Conservation (phyloP, 768 basidiomycete genomes). For the Russula sp. region DNA sequence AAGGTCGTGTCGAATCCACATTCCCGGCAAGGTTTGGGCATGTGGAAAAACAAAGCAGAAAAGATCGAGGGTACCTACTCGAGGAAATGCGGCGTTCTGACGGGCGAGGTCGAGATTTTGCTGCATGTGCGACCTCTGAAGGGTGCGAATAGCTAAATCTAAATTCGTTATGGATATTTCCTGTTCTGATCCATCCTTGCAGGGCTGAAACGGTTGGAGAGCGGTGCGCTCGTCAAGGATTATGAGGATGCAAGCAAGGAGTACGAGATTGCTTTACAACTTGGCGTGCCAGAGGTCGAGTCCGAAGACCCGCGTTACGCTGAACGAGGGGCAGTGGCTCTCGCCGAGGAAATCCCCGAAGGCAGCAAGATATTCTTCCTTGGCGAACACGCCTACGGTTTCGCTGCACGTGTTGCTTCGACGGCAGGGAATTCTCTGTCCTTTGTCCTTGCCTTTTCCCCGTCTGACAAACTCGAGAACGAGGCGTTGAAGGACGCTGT, state of each 20-base stretch:
- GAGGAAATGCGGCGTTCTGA: conserved; percentile 82
- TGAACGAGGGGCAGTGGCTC: conserved; percentile 73
- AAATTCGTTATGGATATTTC: not conserved
- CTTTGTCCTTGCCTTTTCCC: conserved; percentile 89
- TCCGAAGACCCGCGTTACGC: conserved; percentile 86
- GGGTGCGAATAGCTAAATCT: conserved; percentile 40
- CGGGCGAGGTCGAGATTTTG: conserved; percentile 70
- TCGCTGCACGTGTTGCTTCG: conserved; percentile 79
- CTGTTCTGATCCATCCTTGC: not conserved
- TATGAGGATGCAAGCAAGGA: conserved; percentile 82
- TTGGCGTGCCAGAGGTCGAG: conserved; percentile 69
- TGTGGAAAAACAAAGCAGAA: conserved; percentile 80
- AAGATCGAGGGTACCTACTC: conserved; percentile 79
- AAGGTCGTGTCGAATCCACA: conserved; percentile 71
- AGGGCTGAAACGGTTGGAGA: conserved; percentile 88
- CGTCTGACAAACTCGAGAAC: conserved; percentile 73
- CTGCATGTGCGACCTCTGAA: conserved; percentile 88
- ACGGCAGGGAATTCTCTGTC: conserved; percentile 66
- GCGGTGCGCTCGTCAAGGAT: conserved; percentile 90
- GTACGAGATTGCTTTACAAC: conserved; percentile 79
- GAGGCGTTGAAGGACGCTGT: conserved; percentile 71
- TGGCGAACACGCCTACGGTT: conserved; percentile 92
- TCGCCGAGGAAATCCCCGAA: conserved; percentile 84
- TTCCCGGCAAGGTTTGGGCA: conserved; percentile 50
- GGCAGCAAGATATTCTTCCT: conserved; percentile 94